phyloP scores from a whole-genome alignment of 345 rosid species.

The Triadica sebifera region DNA sequence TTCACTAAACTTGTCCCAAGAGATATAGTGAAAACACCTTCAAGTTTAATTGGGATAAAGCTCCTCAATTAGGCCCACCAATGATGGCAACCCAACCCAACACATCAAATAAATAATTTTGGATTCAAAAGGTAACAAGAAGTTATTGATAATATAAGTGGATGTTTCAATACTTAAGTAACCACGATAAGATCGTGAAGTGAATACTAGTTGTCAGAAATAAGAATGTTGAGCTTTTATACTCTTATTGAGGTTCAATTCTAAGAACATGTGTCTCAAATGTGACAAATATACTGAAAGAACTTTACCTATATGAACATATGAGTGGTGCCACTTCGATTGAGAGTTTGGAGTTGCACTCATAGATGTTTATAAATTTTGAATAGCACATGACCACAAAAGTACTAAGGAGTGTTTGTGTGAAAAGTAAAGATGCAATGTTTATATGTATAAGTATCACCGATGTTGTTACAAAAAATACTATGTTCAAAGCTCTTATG shows the following conservation, averaged over 20 bases:
- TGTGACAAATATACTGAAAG: background rate
- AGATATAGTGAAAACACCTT: background rate
- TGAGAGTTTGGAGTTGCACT: background rate
- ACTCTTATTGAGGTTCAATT: conserved; percentile 1
- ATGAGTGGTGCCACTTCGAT: background rate
- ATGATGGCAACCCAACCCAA: conserved; percentile 3
- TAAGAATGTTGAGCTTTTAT: background rate
- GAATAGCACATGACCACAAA: background rate
- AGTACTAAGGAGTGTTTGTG: background rate
- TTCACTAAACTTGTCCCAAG: conserved; percentile 1
- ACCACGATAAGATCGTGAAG: no score
- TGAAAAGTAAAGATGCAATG: background rate
- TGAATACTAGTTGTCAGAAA: background rate
- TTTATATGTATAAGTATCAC: conserved; percentile 1
- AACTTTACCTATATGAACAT: conserved; percentile 4
- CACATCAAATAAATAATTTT: background rate
- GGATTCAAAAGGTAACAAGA: background rate
- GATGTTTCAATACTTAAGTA: background rate
- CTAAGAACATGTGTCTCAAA: background rate
- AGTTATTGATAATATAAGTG: background rate
- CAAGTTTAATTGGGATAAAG: background rate
- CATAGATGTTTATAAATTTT: conserved; percentile 3
- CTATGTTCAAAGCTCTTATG: no score
- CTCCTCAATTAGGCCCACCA: conserved; percentile 5
- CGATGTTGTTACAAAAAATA: background rate